These are phyloP conservation scores for Bipolaris victoriae DNA, from an alignment of 2,329 filamentous ascomycete genomes.

Conservation along the genomic window DNA sequence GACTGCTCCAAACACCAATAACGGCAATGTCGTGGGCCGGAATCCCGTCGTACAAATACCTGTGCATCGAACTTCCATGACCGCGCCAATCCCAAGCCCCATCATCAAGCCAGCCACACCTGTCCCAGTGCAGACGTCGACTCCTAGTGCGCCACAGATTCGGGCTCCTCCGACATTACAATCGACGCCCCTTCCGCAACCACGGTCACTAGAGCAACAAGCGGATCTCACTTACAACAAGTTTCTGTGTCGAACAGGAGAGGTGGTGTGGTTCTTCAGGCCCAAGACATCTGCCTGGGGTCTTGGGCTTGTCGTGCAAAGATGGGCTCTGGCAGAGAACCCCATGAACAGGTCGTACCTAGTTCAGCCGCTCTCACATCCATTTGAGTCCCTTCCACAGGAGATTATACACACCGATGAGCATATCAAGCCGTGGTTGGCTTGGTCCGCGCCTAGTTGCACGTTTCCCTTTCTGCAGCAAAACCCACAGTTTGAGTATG, in stretches of 20 bases:
- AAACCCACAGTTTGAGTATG: conserved; percentile 51
- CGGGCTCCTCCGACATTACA: conserved; percentile 31
- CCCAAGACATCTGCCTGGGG: conserved; percentile 58
- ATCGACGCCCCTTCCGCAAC: conserved; percentile 50
- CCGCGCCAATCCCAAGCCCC: conserved; percentile 32
- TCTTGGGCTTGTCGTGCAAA: conserved; percentile 58
- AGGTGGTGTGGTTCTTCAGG: conserved; percentile 63
- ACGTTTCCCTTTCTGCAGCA: conserved; percentile 55
- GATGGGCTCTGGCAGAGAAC: conserved; percentile 49
- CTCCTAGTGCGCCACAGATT: conserved; percentile 27
- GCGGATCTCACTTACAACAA: conserved; percentile 55
- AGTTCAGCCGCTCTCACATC: conserved; percentile 59
- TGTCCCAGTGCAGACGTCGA: conserved; percentile 2
- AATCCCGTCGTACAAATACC: conserved; percentile 39
- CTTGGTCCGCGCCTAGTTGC: conserved; percentile 62
- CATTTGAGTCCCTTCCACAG: conserved; percentile 46
- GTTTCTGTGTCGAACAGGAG: conserved; percentile 61
- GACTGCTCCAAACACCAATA: conserved; percentile 4
- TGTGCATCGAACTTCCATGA: conserved; percentile 26
- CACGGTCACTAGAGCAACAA: conserved; percentile 55
- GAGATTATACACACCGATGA: conserved; percentile 54
- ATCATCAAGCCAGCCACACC: conserved; percentile 23
- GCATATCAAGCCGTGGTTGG: conserved; percentile 62
- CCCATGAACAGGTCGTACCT: conserved; percentile 47
- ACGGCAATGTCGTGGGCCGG: conserved; percentile 11